Base-by-base conservation (phyloP, 1,284 basidiomycete genomes). In the Cryptococcus sp. region DNA sequence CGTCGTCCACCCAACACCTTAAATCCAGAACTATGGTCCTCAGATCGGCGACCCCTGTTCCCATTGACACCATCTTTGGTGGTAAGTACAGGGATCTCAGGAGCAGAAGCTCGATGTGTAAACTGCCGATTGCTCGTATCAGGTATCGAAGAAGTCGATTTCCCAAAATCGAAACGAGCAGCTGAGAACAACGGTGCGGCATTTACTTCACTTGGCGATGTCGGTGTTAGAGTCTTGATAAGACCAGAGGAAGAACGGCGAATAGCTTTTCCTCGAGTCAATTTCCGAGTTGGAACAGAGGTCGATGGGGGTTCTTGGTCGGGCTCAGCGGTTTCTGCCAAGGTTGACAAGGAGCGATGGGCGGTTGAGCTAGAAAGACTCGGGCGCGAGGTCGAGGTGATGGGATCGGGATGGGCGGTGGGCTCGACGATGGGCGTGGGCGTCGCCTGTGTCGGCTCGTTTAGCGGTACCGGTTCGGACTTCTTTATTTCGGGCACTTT, bases 231-330 rank as follows among this genome's bases (percentile, higher is more conserved):
- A 28, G 28, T 28, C 21, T 43, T 43, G 41, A 43, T 43, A 16
- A 53, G 32, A 31, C 52, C 54, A 22, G 53, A 55, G 9, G 61
- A 60, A 13, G 51, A 49, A 11, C 61, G 53, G 13, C 59, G 53
- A 23, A 62, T 53, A 4, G 58, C 56, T 48, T 58, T 58, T 2
- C 56, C 56, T 19, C 61, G 46, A 24, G 59, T 58, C 18, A 62
- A 50, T 46, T 54, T 57, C 19, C 61, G 56, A 13, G 24, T 39
- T 4, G 60, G 60, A 11, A 32, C 37, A 16, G 47, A 39, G 4
- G 28, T 28, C 28, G 28, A 28, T 5, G 28, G 7, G 5, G 36
- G 36, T 39, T 39, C 36, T 39, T 19, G 14, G 14, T 39, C 36
- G 36, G 11, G 5, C 28, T 28, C 28, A 5, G 4, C 28, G 28